Percentiles rank a stretch among this genome's conserved stretches.
These are phyloP conservation scores for Trapa bicornis DNA, from an alignment of 345 rosid genomes.

Conservation along the genomic window DNA sequence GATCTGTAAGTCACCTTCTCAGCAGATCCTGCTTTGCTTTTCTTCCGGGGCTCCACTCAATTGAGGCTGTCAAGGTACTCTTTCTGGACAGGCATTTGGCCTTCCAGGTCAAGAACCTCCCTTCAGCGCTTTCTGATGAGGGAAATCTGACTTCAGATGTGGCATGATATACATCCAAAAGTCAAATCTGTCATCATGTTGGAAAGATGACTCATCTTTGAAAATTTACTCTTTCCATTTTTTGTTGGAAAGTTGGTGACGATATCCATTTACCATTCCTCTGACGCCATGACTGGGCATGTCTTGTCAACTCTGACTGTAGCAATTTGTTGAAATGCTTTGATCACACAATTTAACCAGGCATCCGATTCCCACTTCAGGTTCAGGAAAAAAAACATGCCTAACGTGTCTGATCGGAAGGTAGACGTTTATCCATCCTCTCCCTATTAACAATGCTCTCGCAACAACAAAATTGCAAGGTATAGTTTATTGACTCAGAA, in stretches of 20 bases:
- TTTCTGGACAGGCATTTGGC: conserved; percentile 81
- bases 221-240: neutral
- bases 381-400: no score
- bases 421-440: conserved; percentile 63
- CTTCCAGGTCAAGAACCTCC: conserved; percentile 31
- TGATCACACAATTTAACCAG: no score
- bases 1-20: neutral
- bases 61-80: conserved; percentile 57
- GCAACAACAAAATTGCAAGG: no score
- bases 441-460: no score
- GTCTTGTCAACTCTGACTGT: no score
- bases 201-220: conserved; percentile 24
- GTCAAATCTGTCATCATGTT: conserved; percentile 46
- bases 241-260: no score
- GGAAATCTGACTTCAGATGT: conserved; percentile 97
- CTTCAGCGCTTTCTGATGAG: conserved; percentile 28
- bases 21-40: conserved; percentile 8
- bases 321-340: no score
- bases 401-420: conserved; percentile 19
- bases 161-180: conserved; percentile 80
- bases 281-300: conserved; percentile 11
- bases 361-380: no score
- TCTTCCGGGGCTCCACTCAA: conserved; percentile 81
- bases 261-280: conserved; percentile 29
- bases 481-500: neutral